Evolutionary conservation across 2,329 filamentous ascomycete genomes (phyloP).

Genomic region (Nemania sp.): DNA sequence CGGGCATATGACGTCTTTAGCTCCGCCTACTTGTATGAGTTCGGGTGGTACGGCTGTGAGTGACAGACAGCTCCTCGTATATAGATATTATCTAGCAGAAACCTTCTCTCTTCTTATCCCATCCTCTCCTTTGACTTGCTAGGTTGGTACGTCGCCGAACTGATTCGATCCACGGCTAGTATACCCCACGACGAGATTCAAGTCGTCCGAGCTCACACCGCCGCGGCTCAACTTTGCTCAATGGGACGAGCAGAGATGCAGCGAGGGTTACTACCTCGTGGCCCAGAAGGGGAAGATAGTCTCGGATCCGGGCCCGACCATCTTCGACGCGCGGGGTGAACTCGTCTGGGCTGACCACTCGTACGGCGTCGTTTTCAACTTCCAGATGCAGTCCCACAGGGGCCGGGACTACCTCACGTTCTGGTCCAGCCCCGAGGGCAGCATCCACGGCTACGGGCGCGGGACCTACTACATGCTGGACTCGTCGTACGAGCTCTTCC

Average conservation of each 20-base stretch:
- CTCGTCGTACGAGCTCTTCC: constrained; percentile 43
- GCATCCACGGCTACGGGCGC: constrained; percentile 26
- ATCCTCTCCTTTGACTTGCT: neutral
- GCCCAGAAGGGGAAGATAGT: constrained; percentile 30
- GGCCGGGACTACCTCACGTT: constrained; percentile 44
- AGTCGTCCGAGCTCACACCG: constrained; percentile 19
- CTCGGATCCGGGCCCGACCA: constrained; percentile 25
- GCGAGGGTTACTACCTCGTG: constrained; percentile 28
- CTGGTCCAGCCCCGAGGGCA: constrained; percentile 41
- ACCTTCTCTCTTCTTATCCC: too few relatives aligned
- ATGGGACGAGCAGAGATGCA: constrained; percentile 23
- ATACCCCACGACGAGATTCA: constrained; percentile 26
- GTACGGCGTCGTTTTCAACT: constrained; percentile 26
- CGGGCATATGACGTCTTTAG: constrained; percentile 19
- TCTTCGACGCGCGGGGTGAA: constrained; percentile 26
- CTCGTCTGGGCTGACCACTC: constrained; percentile 29
- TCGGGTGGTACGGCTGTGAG: constrained; percentile 28
- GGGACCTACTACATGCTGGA: constrained; percentile 41
- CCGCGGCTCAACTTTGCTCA: constrained; percentile 25
- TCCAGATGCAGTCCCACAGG: constrained; percentile 39
- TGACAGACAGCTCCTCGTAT: neutral
- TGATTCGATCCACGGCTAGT: constrained; percentile 5
- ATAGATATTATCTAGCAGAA: neutral
- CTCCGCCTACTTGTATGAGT: constrained; percentile 20
- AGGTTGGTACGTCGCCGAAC: too few relatives aligned